Percentiles rank a stretch among this genome's conserved stretches.
phyloP scores from a whole-genome alignment of 208 protist species.

The Balamuthia mandrillaris region DNA sequence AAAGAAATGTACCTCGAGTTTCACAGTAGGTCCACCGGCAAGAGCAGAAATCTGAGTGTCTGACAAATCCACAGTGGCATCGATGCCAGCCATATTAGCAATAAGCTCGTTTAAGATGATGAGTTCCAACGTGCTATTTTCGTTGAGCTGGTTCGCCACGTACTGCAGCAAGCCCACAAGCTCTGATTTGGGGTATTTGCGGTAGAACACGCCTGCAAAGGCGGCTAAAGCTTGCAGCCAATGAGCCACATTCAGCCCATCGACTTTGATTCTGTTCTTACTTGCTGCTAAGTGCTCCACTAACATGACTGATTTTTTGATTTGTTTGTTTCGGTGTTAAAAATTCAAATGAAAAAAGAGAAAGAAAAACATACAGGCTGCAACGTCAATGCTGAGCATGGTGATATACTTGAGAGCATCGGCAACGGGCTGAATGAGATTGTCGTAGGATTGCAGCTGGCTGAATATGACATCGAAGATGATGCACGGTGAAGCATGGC shows the following conservation, averaged over 20 bases:
- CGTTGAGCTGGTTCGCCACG: slow-evolving; percentile 51
- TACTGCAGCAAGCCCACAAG: slow-evolving; percentile 52
- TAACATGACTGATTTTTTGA: no score
- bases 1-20: background rate
- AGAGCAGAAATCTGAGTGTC: no score
- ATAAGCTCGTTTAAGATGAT: slow-evolving; percentile 59
- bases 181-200: slow-evolving; percentile 36
- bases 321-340: background rate
- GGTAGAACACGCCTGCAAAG: slow-evolving; percentile 50
- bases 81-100: slow-evolving; percentile 53
- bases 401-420: slow-evolving; percentile 61
- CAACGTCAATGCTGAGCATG: slow-evolving; percentile 46
- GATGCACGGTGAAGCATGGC: slow-evolving; percentile 40
- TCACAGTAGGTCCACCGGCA: background rate
- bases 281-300: no score
- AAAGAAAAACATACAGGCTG: background rate
- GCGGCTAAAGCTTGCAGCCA: slow-evolving; percentile 54
- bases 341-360: background rate
- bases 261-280: slow-evolving; percentile 49
- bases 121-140: slow-evolving; percentile 48
- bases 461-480: slow-evolving; percentile 45
- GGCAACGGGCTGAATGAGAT: slow-evolving; percentile 53
- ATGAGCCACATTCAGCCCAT: slow-evolving; percentile 51
- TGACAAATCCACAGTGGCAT: slow-evolving; percentile 42
- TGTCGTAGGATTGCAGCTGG: slow-evolving; percentile 56